phyloP scores from a whole-genome alignment of 768 basidiomycete species.

The Panus rudis region DNA sequence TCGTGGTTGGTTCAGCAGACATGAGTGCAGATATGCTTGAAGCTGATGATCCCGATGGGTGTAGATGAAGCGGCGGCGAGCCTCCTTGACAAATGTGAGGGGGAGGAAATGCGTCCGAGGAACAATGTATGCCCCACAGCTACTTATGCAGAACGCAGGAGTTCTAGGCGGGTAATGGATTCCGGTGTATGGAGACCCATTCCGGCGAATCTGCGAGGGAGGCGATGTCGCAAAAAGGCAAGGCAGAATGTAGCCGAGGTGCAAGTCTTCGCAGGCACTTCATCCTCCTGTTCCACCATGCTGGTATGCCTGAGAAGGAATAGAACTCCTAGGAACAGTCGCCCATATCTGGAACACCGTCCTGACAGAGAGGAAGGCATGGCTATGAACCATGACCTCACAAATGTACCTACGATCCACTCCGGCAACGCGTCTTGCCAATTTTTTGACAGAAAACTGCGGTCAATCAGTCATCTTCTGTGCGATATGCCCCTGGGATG shows the following conservation, averaged over 20 bases:
- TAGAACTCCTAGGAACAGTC: background rate
- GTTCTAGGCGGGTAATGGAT: too few species aligned
- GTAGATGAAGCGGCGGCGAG: background rate
- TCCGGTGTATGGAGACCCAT: background rate
- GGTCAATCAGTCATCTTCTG: too few species aligned
- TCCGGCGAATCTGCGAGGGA: background rate
- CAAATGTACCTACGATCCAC: too few species aligned
- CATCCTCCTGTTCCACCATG: background rate
- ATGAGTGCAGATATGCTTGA: slow-evolving; percentile 8
- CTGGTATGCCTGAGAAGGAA: background rate
- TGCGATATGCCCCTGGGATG: too few species aligned
- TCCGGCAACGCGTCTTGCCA: too few species aligned
- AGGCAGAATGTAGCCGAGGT: background rate
- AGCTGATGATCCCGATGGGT: background rate
- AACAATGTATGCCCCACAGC: background rate
- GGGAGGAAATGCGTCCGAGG: background rate
- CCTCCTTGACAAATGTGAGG: background rate
- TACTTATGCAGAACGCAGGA: too few species aligned
- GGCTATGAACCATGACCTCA: too few species aligned
- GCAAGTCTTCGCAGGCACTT: background rate
- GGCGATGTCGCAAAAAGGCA: background rate
- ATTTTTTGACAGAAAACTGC: too few species aligned
- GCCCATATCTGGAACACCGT: background rate
- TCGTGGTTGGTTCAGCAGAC: slow-evolving; percentile 14
- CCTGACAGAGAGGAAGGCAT: too few species aligned